Evolutionary conservation across 305 asterid genomes (phyloP).

Genomic region (Plantago coronopus): DNA sequence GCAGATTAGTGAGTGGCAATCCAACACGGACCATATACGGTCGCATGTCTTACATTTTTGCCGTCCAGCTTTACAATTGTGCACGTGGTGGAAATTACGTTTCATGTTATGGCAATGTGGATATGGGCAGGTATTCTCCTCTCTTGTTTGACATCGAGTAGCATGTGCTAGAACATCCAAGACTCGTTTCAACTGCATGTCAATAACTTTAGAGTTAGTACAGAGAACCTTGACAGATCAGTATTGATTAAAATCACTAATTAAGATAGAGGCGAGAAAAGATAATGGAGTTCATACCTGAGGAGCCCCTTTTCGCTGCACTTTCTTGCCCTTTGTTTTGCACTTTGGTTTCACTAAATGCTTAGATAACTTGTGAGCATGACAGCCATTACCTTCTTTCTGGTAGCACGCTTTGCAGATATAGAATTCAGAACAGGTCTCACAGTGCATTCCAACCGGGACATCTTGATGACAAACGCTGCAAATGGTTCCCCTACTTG

Average conservation of each 20-base stretch:
- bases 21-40: too few relatives aligned
- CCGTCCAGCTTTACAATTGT: too few relatives aligned
- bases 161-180: background rate
- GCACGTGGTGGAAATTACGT: too few relatives aligned
- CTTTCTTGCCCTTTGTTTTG: slow-evolving; percentile 19
- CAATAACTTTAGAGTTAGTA: background rate
- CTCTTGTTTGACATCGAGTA: too few relatives aligned
- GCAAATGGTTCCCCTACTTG: slow-evolving; percentile 29
- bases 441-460: slow-evolving; percentile 35
- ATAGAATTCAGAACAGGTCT: slow-evolving; percentile 35
- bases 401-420: slow-evolving; percentile 38
- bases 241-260: slow-evolving; percentile 2
- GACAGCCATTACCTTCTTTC: slow-evolving; percentile 29
- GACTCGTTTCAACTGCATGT: background rate
- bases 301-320: slow-evolving; percentile 19
- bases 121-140: too few relatives aligned
- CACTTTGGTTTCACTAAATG: slow-evolving; percentile 15
- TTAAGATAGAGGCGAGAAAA: background rate
- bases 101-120: too few relatives aligned
- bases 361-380: slow-evolving; percentile 27
- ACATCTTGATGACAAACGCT: slow-evolving; percentile 32
- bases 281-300: slow-evolving; percentile 21
- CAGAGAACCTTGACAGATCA: background rate
- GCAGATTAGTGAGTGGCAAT: too few relatives aligned
- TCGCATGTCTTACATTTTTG: too few relatives aligned